phyloP scores from a whole-genome alignment of 352 stramenopile species.

The Phytophthora pisi region DNA sequence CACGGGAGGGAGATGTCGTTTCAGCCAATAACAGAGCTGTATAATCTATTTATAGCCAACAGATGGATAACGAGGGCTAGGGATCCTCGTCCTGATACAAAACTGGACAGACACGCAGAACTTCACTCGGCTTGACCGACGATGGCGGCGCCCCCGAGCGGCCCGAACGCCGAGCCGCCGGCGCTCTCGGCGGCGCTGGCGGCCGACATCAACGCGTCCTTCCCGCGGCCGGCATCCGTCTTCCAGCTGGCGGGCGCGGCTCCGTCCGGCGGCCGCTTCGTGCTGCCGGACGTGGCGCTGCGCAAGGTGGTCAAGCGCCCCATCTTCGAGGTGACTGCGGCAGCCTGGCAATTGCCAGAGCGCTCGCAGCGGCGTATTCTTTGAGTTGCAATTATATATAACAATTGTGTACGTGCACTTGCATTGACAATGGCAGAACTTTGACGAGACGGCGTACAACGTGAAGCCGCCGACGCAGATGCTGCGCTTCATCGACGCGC shows the following conservation, averaged over 20 bases:
- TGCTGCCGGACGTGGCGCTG: constrained; percentile 59
- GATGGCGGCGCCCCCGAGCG: constrained; percentile 29
- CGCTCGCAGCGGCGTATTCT: too few relatives aligned
- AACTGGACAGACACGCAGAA: constrained; percentile 22
- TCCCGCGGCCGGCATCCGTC: constrained; percentile 26
- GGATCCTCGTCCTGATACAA: constrained; percentile 18
- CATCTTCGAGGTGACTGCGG: constrained; percentile 63
- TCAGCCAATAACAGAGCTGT: constrained; percentile 15
- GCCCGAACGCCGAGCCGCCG: constrained; percentile 29
- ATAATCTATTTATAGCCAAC: constrained; percentile 35
- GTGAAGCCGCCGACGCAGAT: constrained; percentile 80
- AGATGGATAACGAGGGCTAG: constrained; percentile 17
- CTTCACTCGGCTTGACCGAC: constrained; percentile 11
- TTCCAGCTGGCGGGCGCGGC: constrained; percentile 41
- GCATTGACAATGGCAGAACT: constrained; percentile 48
- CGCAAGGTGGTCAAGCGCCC: constrained; percentile 74
- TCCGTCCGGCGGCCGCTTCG: constrained; percentile 38
- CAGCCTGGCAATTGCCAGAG: too few relatives aligned
- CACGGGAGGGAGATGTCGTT: background rate
- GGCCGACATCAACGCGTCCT: constrained; percentile 28
- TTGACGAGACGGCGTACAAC: constrained; percentile 69
- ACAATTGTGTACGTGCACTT: too few relatives aligned
- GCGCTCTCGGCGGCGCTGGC: constrained; percentile 7
- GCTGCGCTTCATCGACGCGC: constrained; percentile 80
- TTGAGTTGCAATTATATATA: too few relatives aligned